phyloP scores from a whole-genome alignment of 2,329 filamentous ascomycete genomes.

The Colletotrichum cuscutae region DNA sequence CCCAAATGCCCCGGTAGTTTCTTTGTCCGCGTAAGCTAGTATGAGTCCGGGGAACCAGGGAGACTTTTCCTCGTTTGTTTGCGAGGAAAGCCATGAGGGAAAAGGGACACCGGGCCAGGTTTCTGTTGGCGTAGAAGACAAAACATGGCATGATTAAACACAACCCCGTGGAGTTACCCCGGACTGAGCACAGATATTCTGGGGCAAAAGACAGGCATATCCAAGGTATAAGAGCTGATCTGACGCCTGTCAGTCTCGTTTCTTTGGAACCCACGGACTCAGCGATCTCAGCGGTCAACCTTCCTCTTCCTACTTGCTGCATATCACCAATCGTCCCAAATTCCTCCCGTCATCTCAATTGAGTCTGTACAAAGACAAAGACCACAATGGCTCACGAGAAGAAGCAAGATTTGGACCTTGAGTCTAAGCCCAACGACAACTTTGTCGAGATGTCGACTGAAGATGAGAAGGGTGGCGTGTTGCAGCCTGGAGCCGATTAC shows the following conservation, averaged over 20 bases:
- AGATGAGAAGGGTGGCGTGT: slow-evolving; percentile 39
- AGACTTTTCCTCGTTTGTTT: neutral
- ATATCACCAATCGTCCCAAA: neutral
- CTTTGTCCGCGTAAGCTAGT: slow-evolving; percentile 18
- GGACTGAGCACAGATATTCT: neutral
- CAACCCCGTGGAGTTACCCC: slow-evolving; percentile 26
- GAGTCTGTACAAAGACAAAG: neutral
- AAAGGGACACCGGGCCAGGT: neutral
- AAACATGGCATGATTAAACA: slow-evolving; percentile 11
- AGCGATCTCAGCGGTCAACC: neutral
- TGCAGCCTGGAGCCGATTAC: slow-evolving; percentile 42
- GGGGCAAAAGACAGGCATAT: neutral
- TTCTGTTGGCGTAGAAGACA: neutral
- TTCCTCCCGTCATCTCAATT: neutral
- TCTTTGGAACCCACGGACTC: slow-evolving; percentile 1
- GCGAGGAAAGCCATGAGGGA: neutral
- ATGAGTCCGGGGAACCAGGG: neutral
- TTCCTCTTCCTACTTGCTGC: neutral
- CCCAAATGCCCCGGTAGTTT: slow-evolving; percentile 20
- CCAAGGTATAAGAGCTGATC: slow-evolving; percentile 10
- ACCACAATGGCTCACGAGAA: slow-evolving; percentile 17
- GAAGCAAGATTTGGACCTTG: slow-evolving; percentile 32
- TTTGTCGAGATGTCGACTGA: slow-evolving; percentile 38
- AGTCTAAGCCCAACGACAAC: slow-evolving; percentile 39
- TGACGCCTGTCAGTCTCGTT: neutral